phyloP scores from a whole-genome alignment of 2,329 filamentous ascomycete genomes.

The Amauroascus verrucosus region DNA sequence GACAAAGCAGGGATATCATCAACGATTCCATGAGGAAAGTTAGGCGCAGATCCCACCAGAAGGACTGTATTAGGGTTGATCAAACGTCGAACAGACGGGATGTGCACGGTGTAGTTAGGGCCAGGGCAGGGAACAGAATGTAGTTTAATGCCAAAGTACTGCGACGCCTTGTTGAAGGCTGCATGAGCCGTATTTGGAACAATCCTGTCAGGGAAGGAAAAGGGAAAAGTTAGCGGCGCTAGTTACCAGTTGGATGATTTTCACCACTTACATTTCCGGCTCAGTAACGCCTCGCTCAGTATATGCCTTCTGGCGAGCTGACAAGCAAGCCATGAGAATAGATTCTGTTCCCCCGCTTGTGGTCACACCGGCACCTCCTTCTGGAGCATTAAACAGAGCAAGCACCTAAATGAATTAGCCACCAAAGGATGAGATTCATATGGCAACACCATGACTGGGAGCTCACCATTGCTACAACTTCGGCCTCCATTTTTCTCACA shows the following conservation, averaged over 20 bases:
- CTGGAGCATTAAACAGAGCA: conserved; percentile 76
- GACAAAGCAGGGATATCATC: conserved; percentile 85
- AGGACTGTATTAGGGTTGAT: conserved; percentile 91
- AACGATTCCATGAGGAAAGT: conserved; percentile 97
- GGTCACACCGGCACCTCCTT: conserved; percentile 74
- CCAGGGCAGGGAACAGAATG: conserved; percentile 81
- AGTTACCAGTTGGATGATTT: background rate
- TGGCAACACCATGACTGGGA: conserved; percentile 4
- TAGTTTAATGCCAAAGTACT: conserved; percentile 95
- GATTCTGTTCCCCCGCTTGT: conserved; percentile 93
- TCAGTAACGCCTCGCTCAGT: conserved; percentile 77
- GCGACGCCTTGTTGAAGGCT: conserved; percentile 86
- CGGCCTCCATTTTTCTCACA: conserved; percentile 97
- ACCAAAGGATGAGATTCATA: background rate
- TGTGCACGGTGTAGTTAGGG: conserved; percentile 73
- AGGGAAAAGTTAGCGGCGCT: conserved; percentile 16
- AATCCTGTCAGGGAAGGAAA: conserved; percentile 67
- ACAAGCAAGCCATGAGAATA: conserved; percentile 89
- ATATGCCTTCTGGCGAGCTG: conserved; percentile 80
- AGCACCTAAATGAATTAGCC: conserved; percentile 41
- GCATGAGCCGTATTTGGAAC: conserved; percentile 90
- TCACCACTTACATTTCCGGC: conserved; percentile 72
- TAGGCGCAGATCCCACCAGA: conserved; percentile 87
- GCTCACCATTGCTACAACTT: conserved; percentile 84
- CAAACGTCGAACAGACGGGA: conserved; percentile 65